Evolutionary conservation across 2,329 filamentous ascomycete genomes (phyloP), one percentile per base, ranked within the genome.

Genomic region (Pestalotiopsis sp.): DNA sequence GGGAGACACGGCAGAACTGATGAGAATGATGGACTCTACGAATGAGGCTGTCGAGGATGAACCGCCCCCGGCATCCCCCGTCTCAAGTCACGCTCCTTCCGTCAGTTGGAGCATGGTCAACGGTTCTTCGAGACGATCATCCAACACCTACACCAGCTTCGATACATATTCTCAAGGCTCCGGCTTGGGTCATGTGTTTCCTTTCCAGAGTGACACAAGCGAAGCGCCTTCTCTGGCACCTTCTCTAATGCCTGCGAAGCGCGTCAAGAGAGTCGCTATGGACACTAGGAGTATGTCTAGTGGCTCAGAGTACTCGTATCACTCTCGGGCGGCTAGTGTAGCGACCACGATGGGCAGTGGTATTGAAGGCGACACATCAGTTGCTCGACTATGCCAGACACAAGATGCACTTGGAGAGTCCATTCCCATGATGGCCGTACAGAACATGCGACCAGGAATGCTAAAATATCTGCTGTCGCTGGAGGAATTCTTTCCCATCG

Each of bases 271-370:
- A 73, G 95, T 98, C 0, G 93, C 94, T 0, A 92, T 98, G 92
- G 94, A 97, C 76, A 92, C 92, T 17, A 86, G 94, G 72, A 98
- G 95, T 75, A 87, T 97, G 78, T 98, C 95, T 6, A 94, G 91
- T 72, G 92, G 92, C 56, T 98, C 95, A 0, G 92, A 91, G 45
- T 89, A 92, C 65, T 98, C 95, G 0, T 93, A 94, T 69, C 88
- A 91, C 68, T 98, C 95, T 2, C 87, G 91, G 68, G 91, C 94
- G 1, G 91, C 89, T 61, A 97, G 94, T 20, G 85, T 96, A 23
- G 90, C 91, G 27, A 96, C 94, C 2, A 96, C 94, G 1, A 85
- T 90, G 31, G 84, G 87, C 4, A 94, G 91, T 76, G 90, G 88
- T 1, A 85, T 95, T 11, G 94, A 97, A 79, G 94, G 93, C 2